These are phyloP conservation scores for Populus hybrid DNA, from an alignment of 441 rosid species.

Conservation along the genomic window DNA sequence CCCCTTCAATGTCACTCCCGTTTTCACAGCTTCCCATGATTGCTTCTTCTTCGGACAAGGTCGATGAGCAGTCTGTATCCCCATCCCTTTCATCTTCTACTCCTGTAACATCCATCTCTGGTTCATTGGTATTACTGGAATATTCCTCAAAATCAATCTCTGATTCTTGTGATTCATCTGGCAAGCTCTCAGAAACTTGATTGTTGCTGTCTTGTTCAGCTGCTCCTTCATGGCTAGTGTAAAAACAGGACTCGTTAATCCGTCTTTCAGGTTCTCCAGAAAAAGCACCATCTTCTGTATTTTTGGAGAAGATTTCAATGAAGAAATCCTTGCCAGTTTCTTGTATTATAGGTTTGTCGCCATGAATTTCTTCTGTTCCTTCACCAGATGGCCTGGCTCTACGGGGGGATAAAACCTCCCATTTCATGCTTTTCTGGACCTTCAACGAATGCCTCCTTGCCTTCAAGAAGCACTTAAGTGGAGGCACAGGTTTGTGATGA, in stretches of 20 bases:
- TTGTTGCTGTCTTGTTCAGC: slow-evolving; percentile 12
- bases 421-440: slow-evolving; percentile 49
- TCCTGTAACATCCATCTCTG: background rate
- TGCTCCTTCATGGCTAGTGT: slow-evolving; percentile 11
- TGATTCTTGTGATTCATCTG: slow-evolving; percentile 37
- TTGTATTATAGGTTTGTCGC: slow-evolving; percentile 10
- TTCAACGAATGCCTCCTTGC: slow-evolving; percentile 58
- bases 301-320: slow-evolving; percentile 43
- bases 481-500: slow-evolving; percentile 61
- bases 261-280: slow-evolving; percentile 1
- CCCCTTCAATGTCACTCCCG: slow-evolving; percentile 19
- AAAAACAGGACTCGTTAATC: background rate
- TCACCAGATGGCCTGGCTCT: slow-evolving; percentile 16
- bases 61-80: slow-evolving; percentile 13
- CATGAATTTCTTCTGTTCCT: slow-evolving; percentile 13
- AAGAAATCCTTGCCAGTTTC: slow-evolving; percentile 33
- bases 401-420: slow-evolving; percentile 32
- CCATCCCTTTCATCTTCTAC: slow-evolving; percentile 11
- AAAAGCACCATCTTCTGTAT: slow-evolving; percentile 22
- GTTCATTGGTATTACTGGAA: slow-evolving; percentile 9
- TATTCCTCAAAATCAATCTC: slow-evolving; percentile 41
- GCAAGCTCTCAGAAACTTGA: slow-evolving; percentile 28
- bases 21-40: slow-evolving; percentile 8
- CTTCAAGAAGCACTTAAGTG: slow-evolving; percentile 68
- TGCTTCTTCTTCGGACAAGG: slow-evolving; percentile 18